Evolutionary conservation across 495 filamentous ascomycete genomes (phyloP).

Genomic region (Letharia lupina): DNA sequence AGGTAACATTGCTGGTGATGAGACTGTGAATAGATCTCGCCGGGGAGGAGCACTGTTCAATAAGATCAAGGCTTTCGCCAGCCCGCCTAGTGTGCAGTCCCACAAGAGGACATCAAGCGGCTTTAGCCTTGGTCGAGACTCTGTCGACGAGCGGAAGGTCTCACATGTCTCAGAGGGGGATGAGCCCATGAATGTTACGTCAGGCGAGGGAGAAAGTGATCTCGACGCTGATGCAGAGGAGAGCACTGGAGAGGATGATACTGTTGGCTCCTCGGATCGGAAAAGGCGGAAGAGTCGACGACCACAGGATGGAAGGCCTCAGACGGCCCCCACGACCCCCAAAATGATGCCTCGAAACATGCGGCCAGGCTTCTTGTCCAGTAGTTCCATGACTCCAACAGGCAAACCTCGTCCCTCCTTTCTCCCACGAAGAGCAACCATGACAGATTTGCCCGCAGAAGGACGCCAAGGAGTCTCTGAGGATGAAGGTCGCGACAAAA

Average conservation of each 20-base stretch:
- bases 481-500: constrained; percentile 73
- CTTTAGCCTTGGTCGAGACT: constrained; percentile 27
- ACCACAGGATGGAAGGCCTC: constrained; percentile 42
- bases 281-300: constrained; percentile 46
- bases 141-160: constrained; percentile 23
- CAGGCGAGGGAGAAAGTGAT: constrained; percentile 57
- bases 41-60: constrained; percentile 56
- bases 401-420: constrained; percentile 45
- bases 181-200: constrained; percentile 44
- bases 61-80: constrained; percentile 54
- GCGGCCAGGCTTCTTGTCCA: constrained; percentile 39
- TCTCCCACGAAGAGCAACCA: constrained; percentile 58
- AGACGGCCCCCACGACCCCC: constrained; percentile 57
- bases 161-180: constrained; percentile 41
- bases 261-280: constrained; percentile 36
- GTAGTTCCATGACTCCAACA: constrained; percentile 41
- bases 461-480: constrained; percentile 72
- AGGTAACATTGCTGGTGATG: constrained; percentile 48
- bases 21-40: constrained; percentile 40
- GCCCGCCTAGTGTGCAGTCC: constrained; percentile 33
- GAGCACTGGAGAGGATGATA: constrained; percentile 47
- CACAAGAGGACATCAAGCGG: constrained; percentile 40
- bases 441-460: constrained; percentile 56
- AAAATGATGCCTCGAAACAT: constrained; percentile 29
- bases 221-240: constrained; percentile 70